A percentile compares a stretch with the other conserved stretches of the same genome.
phyloP scores from a whole-genome alignment of 2,329 filamentous ascomycete genomes.

The Pleomassaria siparia region DNA sequence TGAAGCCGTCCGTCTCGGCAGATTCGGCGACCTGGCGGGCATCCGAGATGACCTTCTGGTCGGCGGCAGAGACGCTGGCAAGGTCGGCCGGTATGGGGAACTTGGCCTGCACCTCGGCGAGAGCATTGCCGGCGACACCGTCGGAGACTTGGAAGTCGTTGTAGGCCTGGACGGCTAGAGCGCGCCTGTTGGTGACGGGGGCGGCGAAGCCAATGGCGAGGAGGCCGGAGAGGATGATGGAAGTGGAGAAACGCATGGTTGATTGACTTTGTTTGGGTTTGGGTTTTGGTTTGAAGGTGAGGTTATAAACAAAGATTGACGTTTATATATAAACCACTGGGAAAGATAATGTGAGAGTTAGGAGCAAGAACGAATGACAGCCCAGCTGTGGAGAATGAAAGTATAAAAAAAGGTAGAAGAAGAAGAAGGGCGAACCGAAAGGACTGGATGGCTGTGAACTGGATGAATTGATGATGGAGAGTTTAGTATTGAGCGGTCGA shows the following conservation, averaged over 20 bases:
- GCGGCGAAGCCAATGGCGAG: conserved; percentile 13
- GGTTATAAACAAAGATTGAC: conserved; percentile 2
- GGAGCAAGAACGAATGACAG: conserved; percentile 14
- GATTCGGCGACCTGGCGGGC: conserved; percentile 53
- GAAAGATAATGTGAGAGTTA: not conserved
- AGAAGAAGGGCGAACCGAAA: conserved; percentile 1
- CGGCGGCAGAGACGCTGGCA: conserved; percentile 48
- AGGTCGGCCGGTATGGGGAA: conserved; percentile 54
- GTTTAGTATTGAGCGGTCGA: not conserved
- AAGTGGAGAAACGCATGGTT: conserved; percentile 22
- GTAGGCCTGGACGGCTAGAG: conserved; percentile 14
- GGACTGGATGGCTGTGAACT: conserved; percentile 1
- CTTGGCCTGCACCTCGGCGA: conserved; percentile 54
- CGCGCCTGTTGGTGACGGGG: conserved; percentile 9
- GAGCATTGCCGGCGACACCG: conserved; percentile 53
- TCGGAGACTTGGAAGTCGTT: conserved; percentile 50
- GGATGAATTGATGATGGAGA: conserved; percentile 3
- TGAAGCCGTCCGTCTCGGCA: conserved; percentile 55
- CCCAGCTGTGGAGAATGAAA: conserved; percentile 11
- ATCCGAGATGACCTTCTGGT: conserved; percentile 53
- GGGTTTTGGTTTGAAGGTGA: no score
- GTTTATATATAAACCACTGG: conserved; percentile 3
- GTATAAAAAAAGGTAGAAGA: conserved; percentile 1
- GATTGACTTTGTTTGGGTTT: conserved; percentile 3
- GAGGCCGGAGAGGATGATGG: conserved; percentile 16